Base-by-base conservation (phyloP, 2,329 filamentous ascomycete species). In the Emergomyces pasteurianus region DNA sequence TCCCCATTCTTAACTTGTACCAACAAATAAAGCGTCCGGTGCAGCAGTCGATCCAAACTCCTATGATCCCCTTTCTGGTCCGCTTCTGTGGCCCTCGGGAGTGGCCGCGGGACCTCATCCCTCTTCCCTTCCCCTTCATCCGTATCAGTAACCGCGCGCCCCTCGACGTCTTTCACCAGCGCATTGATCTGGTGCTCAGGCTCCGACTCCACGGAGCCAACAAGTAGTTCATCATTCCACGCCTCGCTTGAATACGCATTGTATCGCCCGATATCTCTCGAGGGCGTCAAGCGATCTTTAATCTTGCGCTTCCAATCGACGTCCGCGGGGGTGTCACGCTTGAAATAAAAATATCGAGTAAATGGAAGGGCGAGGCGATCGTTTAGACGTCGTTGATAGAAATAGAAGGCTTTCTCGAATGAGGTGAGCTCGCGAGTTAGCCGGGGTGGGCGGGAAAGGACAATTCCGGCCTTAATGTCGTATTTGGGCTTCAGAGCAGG, bases 331-430 rank as follows among this genome's bases (percentile, higher is more conserved):
- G 92, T 95, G 71, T 90, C 89, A 67, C 86, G 86, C 80, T 95
- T 95, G 83, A 92, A 95, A 82, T 95, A 99, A 78, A 97, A 94
- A 73, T 89, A 89, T 66, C 89, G 85, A 61, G 88, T 88, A 75
- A 97, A 99, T 1, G 92, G 89, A 4, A 94, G 82, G 23, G 87
- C 86, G 58, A 96, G 82, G 50, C 94, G 89, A 80, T 99, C 94
- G 75, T 97, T 96, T 63, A 99, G 82, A 16, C 94, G 90, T 69
- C 92, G 92, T 78, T 99, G 94, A 79, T 99, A 99, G 73, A 99
- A 91, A 80, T 88, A 96, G 78, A 88, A 97, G 65, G 92, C 82
- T 71, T 90, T 88, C 76, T 99, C 94, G 76, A 99, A 97, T 14
- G 89, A 81, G 40, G 88, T 89, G 59, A 92, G 86, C 63, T 87